Evolutionary conservation across 1,284 basidiomycete genomes (phyloP).

Genomic region (Ganoderma sinense): DNA sequence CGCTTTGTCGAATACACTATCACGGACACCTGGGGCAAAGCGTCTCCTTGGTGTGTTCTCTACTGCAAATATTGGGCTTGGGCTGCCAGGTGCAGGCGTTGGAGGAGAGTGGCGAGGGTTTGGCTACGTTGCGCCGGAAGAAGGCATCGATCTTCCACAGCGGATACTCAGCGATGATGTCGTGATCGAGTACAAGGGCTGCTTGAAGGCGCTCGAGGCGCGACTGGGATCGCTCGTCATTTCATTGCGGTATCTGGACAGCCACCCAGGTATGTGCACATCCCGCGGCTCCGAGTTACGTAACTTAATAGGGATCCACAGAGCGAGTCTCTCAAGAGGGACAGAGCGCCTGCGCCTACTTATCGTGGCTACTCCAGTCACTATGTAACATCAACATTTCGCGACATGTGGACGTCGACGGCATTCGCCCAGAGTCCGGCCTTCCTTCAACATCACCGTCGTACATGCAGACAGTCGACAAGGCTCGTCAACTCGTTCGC

Average conservation of each 20-base stretch:
- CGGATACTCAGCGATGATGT: slow-evolving; percentile 58
- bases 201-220: slow-evolving; percentile 56
- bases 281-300: not conserved
- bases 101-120: slow-evolving; percentile 82
- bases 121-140: slow-evolving; percentile 69
- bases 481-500: slow-evolving; percentile 70
- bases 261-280: slow-evolving; percentile 29
- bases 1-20: slow-evolving; percentile 40
- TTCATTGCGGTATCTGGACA: slow-evolving; percentile 29
- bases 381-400: slow-evolving; percentile 78
- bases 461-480: slow-evolving; percentile 70
- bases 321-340: slow-evolving; percentile 40
- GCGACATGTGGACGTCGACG: slow-evolving; percentile 80
- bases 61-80: slow-evolving; percentile 71
- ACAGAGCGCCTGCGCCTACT: slow-evolving; percentile 58
- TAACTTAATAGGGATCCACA: slow-evolving; percentile 22
- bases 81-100: slow-evolving; percentile 75
- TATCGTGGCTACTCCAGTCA: slow-evolving; percentile 63
- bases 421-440: slow-evolving; percentile 59
- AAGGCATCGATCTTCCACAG: slow-evolving; percentile 55
- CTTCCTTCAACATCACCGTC: slow-evolving; percentile 36
- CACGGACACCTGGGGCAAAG: slow-evolving; percentile 47
- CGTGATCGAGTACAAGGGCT: slow-evolving; percentile 58
- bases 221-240: slow-evolving; percentile 28
- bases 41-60: slow-evolving; percentile 70